Percentiles rank a stretch among this genome's conserved stretches.
Evolutionary conservation across 352 stramenopile genomes (phyloP).

Genomic region (Pythium brachiatum): DNA sequence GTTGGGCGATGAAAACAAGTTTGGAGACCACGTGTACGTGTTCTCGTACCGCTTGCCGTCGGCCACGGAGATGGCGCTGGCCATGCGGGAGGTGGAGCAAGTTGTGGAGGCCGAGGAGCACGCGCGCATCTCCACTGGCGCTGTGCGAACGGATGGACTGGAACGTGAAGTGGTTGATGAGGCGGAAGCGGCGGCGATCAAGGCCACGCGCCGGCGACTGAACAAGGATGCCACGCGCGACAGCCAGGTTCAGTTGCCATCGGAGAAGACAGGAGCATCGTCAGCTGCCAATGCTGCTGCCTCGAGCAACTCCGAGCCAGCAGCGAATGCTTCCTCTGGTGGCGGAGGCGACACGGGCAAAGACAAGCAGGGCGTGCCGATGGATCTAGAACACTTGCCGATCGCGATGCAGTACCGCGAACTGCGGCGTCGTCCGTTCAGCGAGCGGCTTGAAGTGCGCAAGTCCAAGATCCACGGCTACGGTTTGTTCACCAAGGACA

Average conservation of each 20-base stretch:
- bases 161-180: conserved; percentile 48
- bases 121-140: conserved; percentile 79
- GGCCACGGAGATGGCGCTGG: conserved; percentile 66
- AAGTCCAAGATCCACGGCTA: conserved; percentile 96
- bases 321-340: neutral
- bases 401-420: conserved; percentile 91
- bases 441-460: conserved; percentile 88
- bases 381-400: conserved; percentile 80
- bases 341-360: conserved; percentile 17
- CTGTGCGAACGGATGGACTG: conserved; percentile 84
- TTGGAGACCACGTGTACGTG: conserved; percentile 61
- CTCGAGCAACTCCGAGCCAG: neutral
- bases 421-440: conserved; percentile 89
- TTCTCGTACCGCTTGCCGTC: conserved; percentile 85
- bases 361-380: conserved; percentile 37
- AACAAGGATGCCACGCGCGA: conserved; percentile 57
- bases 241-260: conserved; percentile 23
- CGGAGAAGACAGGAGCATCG: conserved; percentile 19
- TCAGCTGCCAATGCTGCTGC: conserved; percentile 5
- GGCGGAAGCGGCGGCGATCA: conserved; percentile 23
- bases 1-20: conserved; percentile 5
- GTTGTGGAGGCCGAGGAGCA: conserved; percentile 79
- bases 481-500: conserved; percentile 94
- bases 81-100: conserved; percentile 80
- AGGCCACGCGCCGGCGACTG: conserved; percentile 30